Evolutionary conservation across 129 eudicot genomes (phyloP).

Genomic region (Oenanthe sinensis): DNA sequence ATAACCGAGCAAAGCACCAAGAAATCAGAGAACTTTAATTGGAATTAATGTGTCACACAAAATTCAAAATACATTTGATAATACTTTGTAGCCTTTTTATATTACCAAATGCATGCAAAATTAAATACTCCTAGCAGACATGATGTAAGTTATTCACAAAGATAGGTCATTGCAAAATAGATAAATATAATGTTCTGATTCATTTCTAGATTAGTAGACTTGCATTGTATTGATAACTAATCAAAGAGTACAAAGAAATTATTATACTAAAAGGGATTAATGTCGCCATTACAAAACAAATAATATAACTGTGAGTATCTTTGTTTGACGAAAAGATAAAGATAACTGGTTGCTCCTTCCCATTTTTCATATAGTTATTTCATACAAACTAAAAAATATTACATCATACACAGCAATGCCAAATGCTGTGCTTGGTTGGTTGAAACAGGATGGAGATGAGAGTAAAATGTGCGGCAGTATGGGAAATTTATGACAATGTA

Average conservation of each 20-base stretch:
- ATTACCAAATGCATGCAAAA: not conserved
- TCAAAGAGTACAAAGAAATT: not conserved
- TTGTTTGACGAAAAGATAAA: not conserved
- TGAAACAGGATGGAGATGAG: not conserved
- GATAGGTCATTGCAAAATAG: not conserved
- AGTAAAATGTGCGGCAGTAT: no score
- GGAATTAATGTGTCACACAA: not conserved
- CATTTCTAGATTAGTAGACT: not conserved
- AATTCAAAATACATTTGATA: not conserved
- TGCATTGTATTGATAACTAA: not conserved
- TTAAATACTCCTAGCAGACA: not conserved
- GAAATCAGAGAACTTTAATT: not conserved
- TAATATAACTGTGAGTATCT: not conserved
- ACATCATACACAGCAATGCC: not conserved
- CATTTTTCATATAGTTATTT: not conserved
- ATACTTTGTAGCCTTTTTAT: not conserved
- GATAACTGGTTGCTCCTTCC: not conserved
- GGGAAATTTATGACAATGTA: not conserved
- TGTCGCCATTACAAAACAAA: not conserved
- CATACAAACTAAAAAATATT: not conserved
- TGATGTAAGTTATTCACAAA: no score
- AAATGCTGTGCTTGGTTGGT: not conserved
- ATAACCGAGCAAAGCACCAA: not conserved
- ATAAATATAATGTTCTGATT: not conserved
- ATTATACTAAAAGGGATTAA: not conserved